These are phyloP conservation scores for Alternaria conjuncta DNA, from an alignment of 2,329 filamentous ascomycete genomes.

Conservation along the genomic window DNA sequence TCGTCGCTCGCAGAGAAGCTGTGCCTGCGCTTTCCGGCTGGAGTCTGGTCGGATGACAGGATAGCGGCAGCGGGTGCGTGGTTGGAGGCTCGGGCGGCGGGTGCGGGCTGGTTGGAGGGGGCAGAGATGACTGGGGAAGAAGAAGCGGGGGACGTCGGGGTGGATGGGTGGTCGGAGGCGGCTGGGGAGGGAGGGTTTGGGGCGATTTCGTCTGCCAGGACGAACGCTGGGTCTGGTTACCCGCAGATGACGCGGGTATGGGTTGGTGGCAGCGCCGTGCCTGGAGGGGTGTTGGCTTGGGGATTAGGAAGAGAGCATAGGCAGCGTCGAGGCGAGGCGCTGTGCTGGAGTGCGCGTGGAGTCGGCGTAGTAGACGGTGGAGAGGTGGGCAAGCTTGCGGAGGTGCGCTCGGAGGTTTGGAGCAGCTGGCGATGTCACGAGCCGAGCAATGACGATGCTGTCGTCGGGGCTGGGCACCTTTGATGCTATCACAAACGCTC, in stretches of 20 bases:
- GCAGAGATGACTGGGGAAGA: slow-evolving; percentile 18
- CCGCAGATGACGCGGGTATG: slow-evolving; percentile 41
- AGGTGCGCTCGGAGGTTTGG: slow-evolving; percentile 6
- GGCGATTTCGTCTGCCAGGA: slow-evolving; percentile 75
- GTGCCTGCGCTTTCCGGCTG: slow-evolving; percentile 42
- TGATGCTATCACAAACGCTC: neutral
- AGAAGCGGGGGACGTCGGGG: slow-evolving; percentile 25
- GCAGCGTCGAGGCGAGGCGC: neutral
- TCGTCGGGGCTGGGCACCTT: slow-evolving; percentile 7
- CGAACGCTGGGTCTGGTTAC: slow-evolving; percentile 54
- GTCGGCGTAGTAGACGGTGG: neutral
- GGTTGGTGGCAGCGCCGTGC: slow-evolving; percentile 30
- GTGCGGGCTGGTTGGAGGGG: slow-evolving; percentile 24
- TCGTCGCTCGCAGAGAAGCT: slow-evolving; percentile 41
- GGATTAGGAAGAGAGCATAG: slow-evolving; percentile 10
- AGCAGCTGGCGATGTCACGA: slow-evolving; percentile 32
- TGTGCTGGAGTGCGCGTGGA: neutral
- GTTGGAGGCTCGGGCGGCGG: slow-evolving; percentile 19
- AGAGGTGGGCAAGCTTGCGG: slow-evolving; percentile 17
- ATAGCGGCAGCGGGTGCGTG: slow-evolving; percentile 22
- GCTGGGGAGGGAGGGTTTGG: slow-evolving; percentile 64
- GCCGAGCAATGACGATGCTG: slow-evolving; percentile 21
- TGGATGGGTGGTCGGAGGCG: slow-evolving; percentile 71
- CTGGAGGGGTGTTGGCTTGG: slow-evolving; percentile 20
- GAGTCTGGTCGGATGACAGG: slow-evolving; percentile 20